Base-by-base conservation (phyloP, 768 basidiomycete genomes). In the Scleroderma bovista region DNA sequence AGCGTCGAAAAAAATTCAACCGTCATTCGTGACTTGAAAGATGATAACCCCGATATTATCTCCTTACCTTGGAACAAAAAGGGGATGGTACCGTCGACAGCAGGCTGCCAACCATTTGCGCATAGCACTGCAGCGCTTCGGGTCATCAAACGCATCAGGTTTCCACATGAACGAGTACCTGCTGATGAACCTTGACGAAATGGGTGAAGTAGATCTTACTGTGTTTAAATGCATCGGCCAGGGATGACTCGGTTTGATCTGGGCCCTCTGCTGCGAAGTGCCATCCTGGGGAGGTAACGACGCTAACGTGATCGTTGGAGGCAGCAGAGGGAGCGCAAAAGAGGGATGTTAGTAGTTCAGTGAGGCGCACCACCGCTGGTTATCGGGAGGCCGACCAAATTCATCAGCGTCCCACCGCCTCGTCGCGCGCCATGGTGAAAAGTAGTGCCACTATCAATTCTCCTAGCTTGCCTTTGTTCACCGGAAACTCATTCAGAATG, bases 91-190 rank as follows among this genome's bases (percentile, higher is more conserved):
- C 62, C 52, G 40, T 67, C 59, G 42, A 69, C 39, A 19, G 58
- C 65, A 20, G 19, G 60, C n/a, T n/a, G n/a, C n/a, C n/a, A n/a
- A 41, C 46, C 44, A 44, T 57, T 43, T 2, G 57, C 57, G 51
- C 67, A 69, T 44, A 67, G 15, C 36, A 61, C 47, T 19, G 62
- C 66, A 8, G 61, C 65, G 16, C 67, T 64, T 31, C 60, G 60
- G 31, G 47, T 46, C 42, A 64, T 51, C 33, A 61, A 38, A 23
- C 15, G 19, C 57, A 50, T 60, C 9, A 67, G 60, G 43, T 50
- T 29, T 52, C 29, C 29, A 39, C 50, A 49, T 60, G 56, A 19
- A 68, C 45, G 31, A 58, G 32, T 3, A 26, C 43, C 22, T 17
- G 38, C 23, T 64, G 52, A 26, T 57, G 33, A 24, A 62, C 51